These are phyloP conservation scores for Chaetomium cochliodes DNA, from an alignment of 495 filamentous ascomycete genomes.

Conservation along the genomic window DNA sequence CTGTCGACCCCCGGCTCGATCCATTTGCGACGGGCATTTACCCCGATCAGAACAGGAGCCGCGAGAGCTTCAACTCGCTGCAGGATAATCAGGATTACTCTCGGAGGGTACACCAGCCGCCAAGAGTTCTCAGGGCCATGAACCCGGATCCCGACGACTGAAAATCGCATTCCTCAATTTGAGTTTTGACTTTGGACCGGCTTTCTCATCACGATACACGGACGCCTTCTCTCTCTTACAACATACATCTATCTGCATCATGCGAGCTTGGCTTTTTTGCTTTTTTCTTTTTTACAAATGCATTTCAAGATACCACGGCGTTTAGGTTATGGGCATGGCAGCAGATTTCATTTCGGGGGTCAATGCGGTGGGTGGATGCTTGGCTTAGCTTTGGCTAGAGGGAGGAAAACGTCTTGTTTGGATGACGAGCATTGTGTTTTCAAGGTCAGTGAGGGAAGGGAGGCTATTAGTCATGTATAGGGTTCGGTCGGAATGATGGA, in stretches of 20 bases:
- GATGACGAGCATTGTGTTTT: background rate
- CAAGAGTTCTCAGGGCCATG: slow-evolving; percentile 51
- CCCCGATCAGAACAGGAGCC: slow-evolving; percentile 48
- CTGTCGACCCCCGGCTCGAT: slow-evolving; percentile 56
- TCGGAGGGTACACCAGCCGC: slow-evolving; percentile 39
- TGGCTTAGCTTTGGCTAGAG: background rate
- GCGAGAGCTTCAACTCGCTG: slow-evolving; percentile 54
- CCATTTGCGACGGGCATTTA: slow-evolving; percentile 51
- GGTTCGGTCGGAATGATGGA: background rate
- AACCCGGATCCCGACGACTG: slow-evolving; percentile 50
- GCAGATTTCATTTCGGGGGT: background rate
- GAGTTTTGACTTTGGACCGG: background rate
- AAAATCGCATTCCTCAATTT: background rate
- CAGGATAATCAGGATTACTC: slow-evolving; percentile 59
- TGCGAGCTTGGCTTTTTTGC: background rate
- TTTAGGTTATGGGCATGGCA: slow-evolving; percentile 22
- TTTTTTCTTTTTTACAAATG: slow-evolving; percentile 19
- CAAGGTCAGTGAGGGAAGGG: background rate
- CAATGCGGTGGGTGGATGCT: background rate
- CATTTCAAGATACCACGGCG: slow-evolving; percentile 38
- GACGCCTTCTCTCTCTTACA: slow-evolving; percentile 7
- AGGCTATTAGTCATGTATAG: background rate
- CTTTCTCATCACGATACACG: slow-evolving; percentile 26
- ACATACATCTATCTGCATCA: slow-evolving; percentile 7
- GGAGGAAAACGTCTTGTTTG: background rate